Conservation (phyloP, 169 alveolate genomes). For the Eimeria zaria region DNA sequence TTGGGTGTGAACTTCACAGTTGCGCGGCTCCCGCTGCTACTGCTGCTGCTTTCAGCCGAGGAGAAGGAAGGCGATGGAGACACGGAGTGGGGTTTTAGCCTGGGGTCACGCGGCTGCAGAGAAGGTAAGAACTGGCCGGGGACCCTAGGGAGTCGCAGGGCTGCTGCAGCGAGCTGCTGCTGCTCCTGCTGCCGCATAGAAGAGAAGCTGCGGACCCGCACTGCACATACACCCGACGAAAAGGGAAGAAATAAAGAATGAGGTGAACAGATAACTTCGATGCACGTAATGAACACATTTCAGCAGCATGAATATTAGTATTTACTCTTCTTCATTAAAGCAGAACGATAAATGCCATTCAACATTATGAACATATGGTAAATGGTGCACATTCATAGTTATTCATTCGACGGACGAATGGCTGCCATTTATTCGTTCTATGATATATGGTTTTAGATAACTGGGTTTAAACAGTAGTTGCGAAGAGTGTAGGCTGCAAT, state of each 20-base stretch:
- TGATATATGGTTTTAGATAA: no score
- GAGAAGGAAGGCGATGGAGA: background rate
- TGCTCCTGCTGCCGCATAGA: constrained; percentile 72
- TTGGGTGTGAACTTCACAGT: constrained; percentile 48
- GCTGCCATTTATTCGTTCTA: no score
- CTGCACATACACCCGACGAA: background rate
- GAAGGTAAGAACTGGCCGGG: constrained; percentile 16
- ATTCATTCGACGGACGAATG: no score
- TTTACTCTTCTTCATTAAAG: background rate
- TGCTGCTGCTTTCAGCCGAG: background rate
- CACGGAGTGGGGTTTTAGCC: background rate
- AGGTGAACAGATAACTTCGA: background rate
- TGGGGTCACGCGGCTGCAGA: constrained; percentile 4
- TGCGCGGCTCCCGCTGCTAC: background rate
- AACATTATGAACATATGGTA: background rate
- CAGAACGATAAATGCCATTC: background rate
- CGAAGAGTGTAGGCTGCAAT: background rate
- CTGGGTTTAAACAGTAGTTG: background rate
- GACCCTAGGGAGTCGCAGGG: constrained; percentile 45
- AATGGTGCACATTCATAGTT: background rate
- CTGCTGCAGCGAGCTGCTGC: constrained; percentile 66
- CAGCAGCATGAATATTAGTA: background rate
- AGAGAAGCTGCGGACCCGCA: constrained; percentile 52
- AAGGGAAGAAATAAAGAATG: background rate
- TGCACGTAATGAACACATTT: background rate